phyloP scores from a whole-genome alignment of 2,329 filamentous ascomycete species.

The Aspergillus udagawae region DNA sequence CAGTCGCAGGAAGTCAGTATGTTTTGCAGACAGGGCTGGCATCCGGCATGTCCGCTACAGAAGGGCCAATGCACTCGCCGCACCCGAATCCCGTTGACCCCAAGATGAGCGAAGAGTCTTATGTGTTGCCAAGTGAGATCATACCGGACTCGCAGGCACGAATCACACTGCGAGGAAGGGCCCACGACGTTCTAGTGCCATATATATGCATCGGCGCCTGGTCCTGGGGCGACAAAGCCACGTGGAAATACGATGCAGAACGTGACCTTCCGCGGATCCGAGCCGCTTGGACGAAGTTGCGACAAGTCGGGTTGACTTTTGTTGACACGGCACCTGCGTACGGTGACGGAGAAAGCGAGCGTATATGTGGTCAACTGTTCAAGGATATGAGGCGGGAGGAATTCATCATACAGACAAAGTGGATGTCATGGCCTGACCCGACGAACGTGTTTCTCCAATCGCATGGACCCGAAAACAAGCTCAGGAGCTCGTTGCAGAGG shows the following conservation, averaged over 20 bases:
- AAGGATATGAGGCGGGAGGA: conserved; percentile 30
- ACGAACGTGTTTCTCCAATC: conserved; percentile 31
- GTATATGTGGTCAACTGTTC: conserved; percentile 40
- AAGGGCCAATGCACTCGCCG: conserved; percentile 14
- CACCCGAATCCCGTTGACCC: conserved; percentile 18
- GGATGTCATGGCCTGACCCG: conserved; percentile 28
- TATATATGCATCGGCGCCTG: conserved; percentile 26
- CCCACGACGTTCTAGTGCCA: conserved; percentile 23
- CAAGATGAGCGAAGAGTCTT: conserved; percentile 14
- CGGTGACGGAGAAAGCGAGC: conserved; percentile 40
- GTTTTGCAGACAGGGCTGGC: conserved; percentile 20
- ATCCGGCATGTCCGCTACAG: conserved; percentile 21
- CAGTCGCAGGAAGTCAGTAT: conserved; percentile 18
- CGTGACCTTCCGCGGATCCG: conserved; percentile 31
- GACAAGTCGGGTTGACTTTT: conserved; percentile 37
- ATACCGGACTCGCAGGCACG: conserved; percentile 17
- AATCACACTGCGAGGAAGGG: conserved; percentile 18
- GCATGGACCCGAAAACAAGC: conserved; percentile 31
- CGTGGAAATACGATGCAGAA: conserved; percentile 32
- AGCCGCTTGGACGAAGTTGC: conserved; percentile 37
- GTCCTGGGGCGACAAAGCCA: conserved; percentile 28
- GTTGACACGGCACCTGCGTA: conserved; percentile 46
- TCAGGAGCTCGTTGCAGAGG: conserved; percentile 36
- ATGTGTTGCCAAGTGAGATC: conserved; percentile 18
- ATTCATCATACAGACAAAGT: conserved; percentile 43